These are phyloP conservation scores for Wallacemonas rigidus DNA, from an alignment of 208 protist species.

Conservation along the genomic window DNA sequence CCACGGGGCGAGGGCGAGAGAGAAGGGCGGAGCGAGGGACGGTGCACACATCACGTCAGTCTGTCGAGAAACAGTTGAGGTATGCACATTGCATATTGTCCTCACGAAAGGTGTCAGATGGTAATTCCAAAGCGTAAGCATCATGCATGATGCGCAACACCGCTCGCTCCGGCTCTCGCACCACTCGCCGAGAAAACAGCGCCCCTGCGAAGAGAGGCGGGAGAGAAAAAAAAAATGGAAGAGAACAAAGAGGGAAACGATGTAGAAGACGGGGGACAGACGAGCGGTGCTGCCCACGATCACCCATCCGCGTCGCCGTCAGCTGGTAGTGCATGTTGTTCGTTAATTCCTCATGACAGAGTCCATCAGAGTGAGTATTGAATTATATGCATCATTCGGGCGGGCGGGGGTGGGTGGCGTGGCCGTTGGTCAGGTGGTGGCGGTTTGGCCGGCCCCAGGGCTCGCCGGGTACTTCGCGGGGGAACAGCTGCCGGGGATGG, in stretches of 20 bases:
- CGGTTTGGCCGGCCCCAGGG: too few relatives aligned
- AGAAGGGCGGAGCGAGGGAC: background rate
- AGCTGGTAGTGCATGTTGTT: constrained; percentile 62
- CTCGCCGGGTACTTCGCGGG: too few relatives aligned
- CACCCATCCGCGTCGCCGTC: constrained; percentile 22
- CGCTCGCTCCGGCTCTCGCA: background rate
- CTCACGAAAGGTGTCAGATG: constrained; percentile 16
- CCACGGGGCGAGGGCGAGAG: background rate
- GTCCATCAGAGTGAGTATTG: constrained; percentile 52
- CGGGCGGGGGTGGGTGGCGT: constrained; percentile 1
- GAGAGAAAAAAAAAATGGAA: background rate
- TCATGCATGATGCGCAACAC: constrained; percentile 10
- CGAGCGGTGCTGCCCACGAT: too few relatives aligned
- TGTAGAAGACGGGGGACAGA: too few relatives aligned
- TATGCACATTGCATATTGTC: constrained; percentile 21
- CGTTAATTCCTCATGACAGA: constrained; percentile 36
- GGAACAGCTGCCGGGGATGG: too few relatives aligned
- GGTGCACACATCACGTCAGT: constrained; percentile 7
- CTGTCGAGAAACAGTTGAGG: constrained; percentile 20
- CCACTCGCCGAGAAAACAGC: too few relatives aligned
- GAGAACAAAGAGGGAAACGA: too few relatives aligned
- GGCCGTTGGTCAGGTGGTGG: too few relatives aligned
- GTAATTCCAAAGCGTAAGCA: constrained; percentile 21
- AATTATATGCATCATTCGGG: constrained; percentile 42
- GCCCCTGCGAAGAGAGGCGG: background rate